A percentile compares a stretch with the other conserved stretches of the same genome.
phyloP scores from a whole-genome alignment of 176 grass and related monocot genomes.

The Eragrostis curvula region DNA sequence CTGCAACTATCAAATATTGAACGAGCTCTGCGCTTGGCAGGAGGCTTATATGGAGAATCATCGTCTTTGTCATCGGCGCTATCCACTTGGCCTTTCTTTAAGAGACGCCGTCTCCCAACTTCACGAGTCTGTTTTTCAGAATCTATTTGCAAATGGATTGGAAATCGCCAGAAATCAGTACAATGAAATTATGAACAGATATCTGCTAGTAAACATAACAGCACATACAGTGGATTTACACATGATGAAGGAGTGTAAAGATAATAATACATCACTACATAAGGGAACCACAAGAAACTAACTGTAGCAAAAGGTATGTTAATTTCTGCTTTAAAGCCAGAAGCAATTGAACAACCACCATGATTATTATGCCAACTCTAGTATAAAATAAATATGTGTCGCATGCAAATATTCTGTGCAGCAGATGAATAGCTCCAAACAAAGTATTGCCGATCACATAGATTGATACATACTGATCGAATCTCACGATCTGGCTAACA shows the following conservation, averaged over 20 bases:
- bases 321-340: slow-evolving; percentile 15
- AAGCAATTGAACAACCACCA: background rate
- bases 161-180: no score
- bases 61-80: slow-evolving; percentile 35
- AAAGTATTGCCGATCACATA: background rate
- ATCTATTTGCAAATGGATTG: slow-evolving; percentile 33
- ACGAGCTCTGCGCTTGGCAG: slow-evolving; percentile 33
- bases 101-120: slow-evolving; percentile 20
- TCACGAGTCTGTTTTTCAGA: slow-evolving; percentile 16
- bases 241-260: background rate
- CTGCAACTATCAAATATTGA: slow-evolving; percentile 60
- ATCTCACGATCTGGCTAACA: background rate
- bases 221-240: background rate
- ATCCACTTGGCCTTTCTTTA: slow-evolving; percentile 68
- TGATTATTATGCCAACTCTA: background rate
- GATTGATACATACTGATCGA: background rate
- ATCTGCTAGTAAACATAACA: background rate
- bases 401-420: background rate
- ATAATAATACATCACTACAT: background rate
- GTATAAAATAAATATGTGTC: background rate
- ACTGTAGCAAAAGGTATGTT: background rate
- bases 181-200: background rate
- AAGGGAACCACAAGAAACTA: background rate
- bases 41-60: no score
- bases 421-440: background rate